These are phyloP conservation scores for Geranomyces variabilis DNA, from an alignment of 192 early-diverging fungal genomes.

Conservation along the genomic window DNA sequence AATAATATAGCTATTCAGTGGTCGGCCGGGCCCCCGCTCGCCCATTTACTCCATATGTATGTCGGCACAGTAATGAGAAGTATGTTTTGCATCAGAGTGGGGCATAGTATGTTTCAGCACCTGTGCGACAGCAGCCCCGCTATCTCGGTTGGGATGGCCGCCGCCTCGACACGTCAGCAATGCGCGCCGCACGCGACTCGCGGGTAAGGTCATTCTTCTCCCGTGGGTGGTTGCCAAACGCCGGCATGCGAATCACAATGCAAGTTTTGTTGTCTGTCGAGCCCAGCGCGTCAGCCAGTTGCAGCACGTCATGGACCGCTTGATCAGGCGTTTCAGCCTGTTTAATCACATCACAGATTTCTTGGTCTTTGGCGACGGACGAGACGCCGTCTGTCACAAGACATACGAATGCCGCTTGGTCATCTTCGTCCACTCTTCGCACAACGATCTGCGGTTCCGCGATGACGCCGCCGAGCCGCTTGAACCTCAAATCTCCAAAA, in stretches of 20 bases:
- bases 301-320: neutral
- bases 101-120: no score
- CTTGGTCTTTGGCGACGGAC: slow-evolving; percentile 11
- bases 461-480: slow-evolving; percentile 18
- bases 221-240: neutral
- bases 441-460: slow-evolving; percentile 10
- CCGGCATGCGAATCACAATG: slow-evolving; percentile 11
- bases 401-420: slow-evolving; percentile 19
- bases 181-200: neutral
- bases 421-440: neutral
- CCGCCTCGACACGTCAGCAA: neutral
- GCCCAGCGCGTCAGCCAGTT: slow-evolving; percentile 17
- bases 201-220: neutral
- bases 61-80: no score
- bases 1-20: no score
- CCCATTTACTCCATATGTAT: no score
- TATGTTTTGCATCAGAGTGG: no score
- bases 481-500: slow-evolving; percentile 21
- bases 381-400: slow-evolving; percentile 24
- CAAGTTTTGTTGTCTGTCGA: slow-evolving; percentile 28
- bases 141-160: neutral
- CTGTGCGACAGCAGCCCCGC: no score
- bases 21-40: no score
- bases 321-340: neutral
- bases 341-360: slow-evolving; percentile 22